Conservation (phyloP, 768 basidiomycete species). For the Macrolepiota fuliginosa region DNA sequence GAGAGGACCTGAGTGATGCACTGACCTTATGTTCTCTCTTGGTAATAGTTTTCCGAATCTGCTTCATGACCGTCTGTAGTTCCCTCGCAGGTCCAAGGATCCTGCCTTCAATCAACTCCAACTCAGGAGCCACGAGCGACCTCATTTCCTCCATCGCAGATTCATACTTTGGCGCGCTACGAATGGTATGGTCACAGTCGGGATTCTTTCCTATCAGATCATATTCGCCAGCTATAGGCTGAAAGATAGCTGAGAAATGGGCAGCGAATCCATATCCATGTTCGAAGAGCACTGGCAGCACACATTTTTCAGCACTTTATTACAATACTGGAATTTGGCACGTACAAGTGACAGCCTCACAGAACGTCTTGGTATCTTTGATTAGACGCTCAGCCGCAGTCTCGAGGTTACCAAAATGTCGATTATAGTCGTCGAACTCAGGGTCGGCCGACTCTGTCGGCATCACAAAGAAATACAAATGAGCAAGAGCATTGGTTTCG, state of each 20-base stretch:
- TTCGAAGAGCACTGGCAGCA: conserved; percentile 57
- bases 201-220: conserved; percentile 80
- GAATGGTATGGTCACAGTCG: conserved; percentile 70
- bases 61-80: conserved; percentile 80
- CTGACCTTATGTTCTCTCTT: conserved; percentile 94
- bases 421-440: conserved; percentile 86
- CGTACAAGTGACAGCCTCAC: conserved; percentile 76
- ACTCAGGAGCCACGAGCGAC: conserved; percentile 77
- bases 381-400: conserved; percentile 82
- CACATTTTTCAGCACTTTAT: background rate
- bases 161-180: conserved; percentile 72
- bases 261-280: conserved; percentile 59
- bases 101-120: conserved; percentile 90
- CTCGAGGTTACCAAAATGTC: conserved; percentile 77
- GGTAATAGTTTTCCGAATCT: conserved; percentile 89
- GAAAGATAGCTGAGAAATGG: conserved; percentile 63
- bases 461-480: background rate
- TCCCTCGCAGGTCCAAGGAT: conserved; percentile 88
- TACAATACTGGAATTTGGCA: conserved; percentile 13
- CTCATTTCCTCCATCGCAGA: conserved; percentile 80
- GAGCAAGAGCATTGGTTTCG: background rate
- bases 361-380: conserved; percentile 89
- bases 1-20: conserved; percentile 14
- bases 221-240: conserved; percentile 72
- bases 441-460: conserved; percentile 72